phyloP scores from a whole-genome alignment of 2,329 filamentous ascomycete genomes.

The Nemania sp. region DNA sequence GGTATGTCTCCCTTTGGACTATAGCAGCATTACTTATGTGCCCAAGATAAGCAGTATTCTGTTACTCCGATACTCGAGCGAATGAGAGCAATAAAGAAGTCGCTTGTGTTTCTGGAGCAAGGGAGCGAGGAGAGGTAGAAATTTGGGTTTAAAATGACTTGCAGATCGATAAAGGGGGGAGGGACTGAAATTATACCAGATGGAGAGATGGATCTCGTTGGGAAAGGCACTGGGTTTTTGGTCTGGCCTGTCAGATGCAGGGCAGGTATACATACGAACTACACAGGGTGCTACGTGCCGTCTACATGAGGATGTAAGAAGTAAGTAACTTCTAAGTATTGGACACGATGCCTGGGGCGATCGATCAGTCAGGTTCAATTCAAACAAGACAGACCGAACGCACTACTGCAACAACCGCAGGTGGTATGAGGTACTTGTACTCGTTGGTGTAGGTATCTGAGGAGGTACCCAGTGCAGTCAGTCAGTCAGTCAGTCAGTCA shows the following conservation, averaged over 20 bases:
- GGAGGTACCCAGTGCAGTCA: too few relatives aligned
- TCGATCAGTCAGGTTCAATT: slow-evolving; percentile 19
- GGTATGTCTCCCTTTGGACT: not conserved
- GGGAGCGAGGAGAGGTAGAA: not conserved
- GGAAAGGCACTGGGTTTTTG: not conserved
- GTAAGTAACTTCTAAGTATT: not conserved
- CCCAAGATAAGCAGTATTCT: not conserved
- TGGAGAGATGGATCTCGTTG: not conserved
- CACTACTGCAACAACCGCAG: slow-evolving; percentile 17
- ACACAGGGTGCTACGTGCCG: too few relatives aligned
- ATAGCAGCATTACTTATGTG: not conserved
- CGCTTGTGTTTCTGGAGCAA: not conserved
- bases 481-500: too few relatives aligned
- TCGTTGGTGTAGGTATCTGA: too few relatives aligned
- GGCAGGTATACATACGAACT: not conserved
- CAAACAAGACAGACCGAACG: slow-evolving; percentile 15
- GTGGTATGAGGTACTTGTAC: too few relatives aligned
- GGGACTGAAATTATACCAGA: not conserved
- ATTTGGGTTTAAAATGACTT: not conserved
- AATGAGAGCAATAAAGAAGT: not conserved
- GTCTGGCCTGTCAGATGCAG: not conserved
- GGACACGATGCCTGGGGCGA: slow-evolving; percentile 10
- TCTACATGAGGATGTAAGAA: too few relatives aligned
- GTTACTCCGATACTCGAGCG: not conserved
- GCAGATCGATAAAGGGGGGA: not conserved